These are phyloP conservation scores for Rhodocollybia butyracea DNA, from an alignment of 768 basidiomycete genomes.

Conservation along the genomic window DNA sequence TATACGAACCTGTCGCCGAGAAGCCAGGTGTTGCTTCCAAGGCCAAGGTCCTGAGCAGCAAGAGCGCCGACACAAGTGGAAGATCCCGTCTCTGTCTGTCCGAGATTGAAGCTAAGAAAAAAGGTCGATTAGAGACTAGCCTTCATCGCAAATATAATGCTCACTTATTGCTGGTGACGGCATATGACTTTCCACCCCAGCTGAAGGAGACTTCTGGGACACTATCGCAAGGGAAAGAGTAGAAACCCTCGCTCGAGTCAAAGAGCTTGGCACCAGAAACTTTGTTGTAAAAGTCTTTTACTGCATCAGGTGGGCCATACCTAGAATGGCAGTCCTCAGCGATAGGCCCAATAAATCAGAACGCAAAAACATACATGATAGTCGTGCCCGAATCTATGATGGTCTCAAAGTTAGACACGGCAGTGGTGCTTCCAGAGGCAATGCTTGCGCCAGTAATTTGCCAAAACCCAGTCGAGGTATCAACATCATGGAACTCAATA, in stretches of 20 bases:
- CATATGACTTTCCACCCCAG: constrained; percentile 33
- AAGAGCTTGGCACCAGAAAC: constrained; percentile 22
- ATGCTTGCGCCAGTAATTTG: constrained; percentile 18
- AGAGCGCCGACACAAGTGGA: constrained; percentile 35
- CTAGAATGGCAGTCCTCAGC: too few relatives aligned
- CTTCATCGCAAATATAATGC: neutral
- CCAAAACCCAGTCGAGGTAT: constrained; percentile 24
- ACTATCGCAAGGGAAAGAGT: constrained; percentile 28
- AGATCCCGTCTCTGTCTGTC: constrained; percentile 26
- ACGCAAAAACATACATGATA: too few relatives aligned
- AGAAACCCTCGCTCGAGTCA: constrained; percentile 15
- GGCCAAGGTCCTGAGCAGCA: constrained; percentile 22
- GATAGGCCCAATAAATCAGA: too few relatives aligned
- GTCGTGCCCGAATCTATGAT: constrained; percentile 39
- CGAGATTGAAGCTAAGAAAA: constrained; percentile 37
- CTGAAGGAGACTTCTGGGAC: constrained; percentile 28
- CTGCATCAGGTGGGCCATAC: constrained; percentile 22
- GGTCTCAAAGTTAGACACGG: constrained; percentile 15
- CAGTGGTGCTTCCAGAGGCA: constrained; percentile 12
- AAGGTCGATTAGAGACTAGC: neutral
- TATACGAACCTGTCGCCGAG: constrained; percentile 23
- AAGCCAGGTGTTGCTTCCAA: constrained; percentile 28
- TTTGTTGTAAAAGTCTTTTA: constrained; percentile 20
- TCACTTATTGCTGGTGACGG: constrained; percentile 38
- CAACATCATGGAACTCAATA: constrained; percentile 30